A percentile compares a stretch with the other conserved stretches of the same genome.
Conservation (phyloP, 139 green algal genomes). For the Nannochloris sp. region DNA sequence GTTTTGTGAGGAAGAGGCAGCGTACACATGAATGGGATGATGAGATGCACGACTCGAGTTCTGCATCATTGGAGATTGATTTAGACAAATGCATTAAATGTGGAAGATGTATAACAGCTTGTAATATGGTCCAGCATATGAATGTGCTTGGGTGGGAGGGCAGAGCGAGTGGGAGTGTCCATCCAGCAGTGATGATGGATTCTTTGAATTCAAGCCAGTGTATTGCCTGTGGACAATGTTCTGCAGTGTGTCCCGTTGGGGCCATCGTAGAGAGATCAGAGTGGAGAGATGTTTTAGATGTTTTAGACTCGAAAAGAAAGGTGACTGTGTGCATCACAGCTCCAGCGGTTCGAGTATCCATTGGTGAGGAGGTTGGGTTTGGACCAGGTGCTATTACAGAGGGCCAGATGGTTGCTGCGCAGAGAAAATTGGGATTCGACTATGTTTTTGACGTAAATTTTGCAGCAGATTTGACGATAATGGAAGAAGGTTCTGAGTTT, state of each 20-base stretch:
- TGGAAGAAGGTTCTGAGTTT: conserved; percentile 62
- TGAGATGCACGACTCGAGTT: conserved; percentile 10
- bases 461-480: conserved; percentile 60
- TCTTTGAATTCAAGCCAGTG: conserved; percentile 17
- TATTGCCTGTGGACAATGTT: conserved; percentile 42
- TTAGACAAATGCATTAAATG: conserved; percentile 48
- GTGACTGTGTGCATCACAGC: conserved; percentile 44
- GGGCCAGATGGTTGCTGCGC: conserved; percentile 44
- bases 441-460: conserved; percentile 47
- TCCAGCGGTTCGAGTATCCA: conserved; percentile 49
- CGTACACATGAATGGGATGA: conserved; percentile 24
- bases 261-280: conserved; percentile 31
- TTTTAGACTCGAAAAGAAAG: conserved; percentile 35
- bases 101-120: conserved; percentile 31
- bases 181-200: conserved; percentile 21
- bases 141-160: conserved; percentile 38
- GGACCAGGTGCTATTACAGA: conserved; percentile 28
- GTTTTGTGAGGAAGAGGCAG: conserved; percentile 4
- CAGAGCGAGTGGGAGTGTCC: conserved; percentile 17
- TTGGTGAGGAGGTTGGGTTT: conserved; percentile 45
- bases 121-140: conserved; percentile 30
- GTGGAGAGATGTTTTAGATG: conserved; percentile 32
- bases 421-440: conserved; percentile 49
- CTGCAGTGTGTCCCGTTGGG: conserved; percentile 35
- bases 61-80: conserved; percentile 30